Evolutionary conservation across 495 filamentous ascomycete species (phyloP), one percentile per base, ranked within the genome.

Genomic region (Xylaria longipes): DNA sequence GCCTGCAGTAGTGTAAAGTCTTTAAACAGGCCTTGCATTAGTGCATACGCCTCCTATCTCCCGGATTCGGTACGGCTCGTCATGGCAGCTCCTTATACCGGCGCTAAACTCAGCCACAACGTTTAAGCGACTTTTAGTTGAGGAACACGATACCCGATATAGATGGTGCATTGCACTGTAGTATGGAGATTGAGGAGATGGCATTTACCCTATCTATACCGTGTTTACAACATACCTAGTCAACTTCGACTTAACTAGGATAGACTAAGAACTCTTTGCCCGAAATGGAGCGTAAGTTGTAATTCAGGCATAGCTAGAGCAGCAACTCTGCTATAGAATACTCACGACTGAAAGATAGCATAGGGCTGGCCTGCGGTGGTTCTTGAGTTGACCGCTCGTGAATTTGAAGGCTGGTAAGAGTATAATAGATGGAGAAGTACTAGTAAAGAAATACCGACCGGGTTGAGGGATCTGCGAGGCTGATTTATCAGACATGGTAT

Each of bases 41-140:
- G 52, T 22, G 50, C 9, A 14, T 54, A 4, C 20, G n/a, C 54
- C 54, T 58, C 54, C 35, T 58, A 60, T 60, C 31, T 60, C 29
- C 15, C 29, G 8, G 27, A 20, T 9, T 48, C 1, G 27, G 22
- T 43, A 48, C 62, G 14, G 12, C 22, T 46, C 61, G 20, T 46
- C 11, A 3, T n/a, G 25, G 6, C 14, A 41, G 60, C 14, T 64
- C 60, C 37, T 43, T 12, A 37, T 22, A 3, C 39, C n/a, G 6
- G 29, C 29, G 63, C 63, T 52, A 66, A 52, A 66, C 9, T 66
- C 62, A 46, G 62, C 62, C 25, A 31, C 27, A 39, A 45, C 2
- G 7, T 33, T 48, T 33, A 33, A 65, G 62, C 62, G 62, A 46
- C 15, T 22, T 37, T 60, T 60, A 60, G 57, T 37, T 6, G 31